phyloP scores from a whole-genome alignment of 2,329 filamentous ascomycete species.

The Didymella pinodella region DNA sequence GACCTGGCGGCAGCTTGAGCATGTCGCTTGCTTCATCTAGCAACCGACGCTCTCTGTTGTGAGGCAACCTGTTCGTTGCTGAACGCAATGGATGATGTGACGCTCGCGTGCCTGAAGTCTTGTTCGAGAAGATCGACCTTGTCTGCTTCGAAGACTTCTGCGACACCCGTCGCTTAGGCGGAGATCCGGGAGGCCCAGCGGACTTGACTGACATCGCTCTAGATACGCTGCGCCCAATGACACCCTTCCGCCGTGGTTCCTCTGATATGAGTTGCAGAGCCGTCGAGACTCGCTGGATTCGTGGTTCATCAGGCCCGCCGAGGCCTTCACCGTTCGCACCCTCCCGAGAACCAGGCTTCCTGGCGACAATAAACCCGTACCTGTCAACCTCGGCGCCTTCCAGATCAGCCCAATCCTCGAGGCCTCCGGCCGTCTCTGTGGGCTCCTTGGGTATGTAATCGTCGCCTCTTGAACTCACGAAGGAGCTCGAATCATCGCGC shows the following conservation, averaged over 20 bases:
- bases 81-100: conserved; percentile 58
- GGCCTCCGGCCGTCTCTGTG: conserved; percentile 67
- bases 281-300: conserved; percentile 67
- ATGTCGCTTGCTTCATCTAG: conserved; percentile 70
- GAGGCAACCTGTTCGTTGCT: conserved; percentile 61
- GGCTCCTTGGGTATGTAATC: conserved; percentile 58
- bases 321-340: conserved; percentile 35
- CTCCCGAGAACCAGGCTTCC: conserved; percentile 47
- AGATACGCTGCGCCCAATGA: conserved; percentile 60
- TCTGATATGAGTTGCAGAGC: conserved; percentile 65
- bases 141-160: conserved; percentile 55
- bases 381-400: conserved; percentile 67
- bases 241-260: conserved; percentile 62
- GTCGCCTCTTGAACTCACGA: conserved; percentile 39
- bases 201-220: conserved; percentile 55
- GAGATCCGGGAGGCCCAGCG: conserved; percentile 48
- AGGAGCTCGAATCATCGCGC: conserved; percentile 39
- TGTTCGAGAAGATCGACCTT: conserved; percentile 48
- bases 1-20: conserved; percentile 66
- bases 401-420: conserved; percentile 71
- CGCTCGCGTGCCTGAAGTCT: conserved; percentile 52
- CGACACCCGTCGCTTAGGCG: conserved; percentile 52
- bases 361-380: conserved; percentile 69
- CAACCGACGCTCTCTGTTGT: conserved; percentile 62
- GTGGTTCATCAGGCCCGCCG: conserved; percentile 45